These are phyloP conservation scores for Penicillium pancosmium DNA, from an alignment of 495 filamentous ascomycete genomes.

Conservation along the genomic window DNA sequence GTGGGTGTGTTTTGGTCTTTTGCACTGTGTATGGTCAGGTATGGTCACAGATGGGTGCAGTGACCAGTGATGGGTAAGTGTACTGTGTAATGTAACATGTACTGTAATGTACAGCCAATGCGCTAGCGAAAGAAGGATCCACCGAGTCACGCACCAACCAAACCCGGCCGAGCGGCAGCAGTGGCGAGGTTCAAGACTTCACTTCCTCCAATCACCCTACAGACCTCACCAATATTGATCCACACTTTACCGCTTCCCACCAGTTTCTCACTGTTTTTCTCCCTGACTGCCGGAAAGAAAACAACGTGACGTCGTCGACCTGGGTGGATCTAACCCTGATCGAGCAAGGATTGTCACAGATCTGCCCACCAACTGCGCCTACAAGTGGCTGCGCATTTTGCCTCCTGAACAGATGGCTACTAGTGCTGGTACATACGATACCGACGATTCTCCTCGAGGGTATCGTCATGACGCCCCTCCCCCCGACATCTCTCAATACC, in stretches of 20 bases:
- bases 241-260: background rate
- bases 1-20: conserved; percentile 26
- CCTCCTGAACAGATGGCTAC: background rate
- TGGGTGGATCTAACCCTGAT: conserved; percentile 12
- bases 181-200: conserved; percentile 28
- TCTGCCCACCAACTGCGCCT: conserved; percentile 6
- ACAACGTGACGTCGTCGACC: conserved; percentile 33
- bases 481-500: conserved; percentile 2
- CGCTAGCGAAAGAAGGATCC: background rate
- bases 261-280: conserved; percentile 3
- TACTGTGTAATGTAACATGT: background rate
- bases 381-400: conserved; percentile 5
- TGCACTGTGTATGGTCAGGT: conserved; percentile 9
- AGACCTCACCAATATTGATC: background rate
- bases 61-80: background rate
- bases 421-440: too few relatives aligned
- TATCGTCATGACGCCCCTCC: conserved; percentile 6
- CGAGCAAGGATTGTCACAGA: conserved; percentile 13
- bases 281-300: conserved; percentile 1
- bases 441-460: background rate
- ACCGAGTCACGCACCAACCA: conserved; percentile 39
- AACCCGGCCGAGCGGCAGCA: conserved; percentile 1
- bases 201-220: background rate
- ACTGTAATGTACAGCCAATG: conserved; percentile 5
- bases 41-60: conserved; percentile 1